These are phyloP conservation scores for Anthracocystis panici-leucophaei DNA, from an alignment of 1,284 basidiomycete species.

Conservation along the genomic window DNA sequence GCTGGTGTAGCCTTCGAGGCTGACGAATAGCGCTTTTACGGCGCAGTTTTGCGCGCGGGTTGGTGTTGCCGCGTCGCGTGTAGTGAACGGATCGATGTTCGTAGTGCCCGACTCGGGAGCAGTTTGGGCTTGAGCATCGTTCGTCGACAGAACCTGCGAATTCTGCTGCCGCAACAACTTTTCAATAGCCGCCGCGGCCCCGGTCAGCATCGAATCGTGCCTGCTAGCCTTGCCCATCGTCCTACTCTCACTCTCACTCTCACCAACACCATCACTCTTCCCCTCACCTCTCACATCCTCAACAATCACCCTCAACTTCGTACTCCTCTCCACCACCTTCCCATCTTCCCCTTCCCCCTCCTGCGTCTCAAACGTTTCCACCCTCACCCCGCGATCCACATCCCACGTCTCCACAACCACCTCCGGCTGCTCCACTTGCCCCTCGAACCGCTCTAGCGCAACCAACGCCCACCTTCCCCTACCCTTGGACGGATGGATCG, in stretches of 20 bases:
- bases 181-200: conserved; percentile 59
- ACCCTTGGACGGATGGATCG: conserved; percentile 82
- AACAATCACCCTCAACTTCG: conserved; percentile 17
- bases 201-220: conserved; percentile 30
- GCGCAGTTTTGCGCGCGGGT: conserved; percentile 5
- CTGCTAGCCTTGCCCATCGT: not conserved
- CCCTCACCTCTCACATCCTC: not conserved
- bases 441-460: conserved; percentile 74
- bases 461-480: conserved; percentile 88
- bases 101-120: not conserved
- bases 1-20: conserved; percentile 57
- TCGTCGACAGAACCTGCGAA: not conserved
- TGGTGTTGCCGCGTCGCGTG: not conserved
- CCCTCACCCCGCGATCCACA: conserved; percentile 69
- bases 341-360: not conserved
- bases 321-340: conserved; percentile 8
- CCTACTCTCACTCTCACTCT: conserved; percentile 11
- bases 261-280: not conserved
- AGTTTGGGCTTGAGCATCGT: not conserved
- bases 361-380: conserved; percentile 62
- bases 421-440: conserved; percentile 13
- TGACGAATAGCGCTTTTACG: conserved; percentile 56
- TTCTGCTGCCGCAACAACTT: conserved; percentile 40
- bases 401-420: conserved; percentile 66
- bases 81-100: conserved; percentile 13